Conservation (phyloP, 2,329 filamentous ascomycete genomes). For the Hymenoscyphus fraxineus region DNA sequence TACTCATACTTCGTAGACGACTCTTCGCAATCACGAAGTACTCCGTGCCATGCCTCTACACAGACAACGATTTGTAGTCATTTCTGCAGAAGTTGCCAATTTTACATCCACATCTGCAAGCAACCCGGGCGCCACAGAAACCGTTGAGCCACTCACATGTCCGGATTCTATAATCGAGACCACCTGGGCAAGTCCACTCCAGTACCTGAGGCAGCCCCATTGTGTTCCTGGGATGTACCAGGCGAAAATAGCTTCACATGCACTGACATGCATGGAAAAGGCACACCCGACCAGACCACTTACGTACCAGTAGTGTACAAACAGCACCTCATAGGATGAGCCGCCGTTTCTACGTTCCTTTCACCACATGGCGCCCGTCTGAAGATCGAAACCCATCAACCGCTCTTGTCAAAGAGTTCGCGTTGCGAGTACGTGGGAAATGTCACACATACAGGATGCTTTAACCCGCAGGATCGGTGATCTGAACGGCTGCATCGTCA, state of each 20-base stretch:
- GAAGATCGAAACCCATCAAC: background rate
- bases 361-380: no score
- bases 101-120: conserved; percentile 1
- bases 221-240: background rate
- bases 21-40: no score
- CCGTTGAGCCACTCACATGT: background rate
- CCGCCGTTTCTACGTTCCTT: background rate
- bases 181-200: background rate
- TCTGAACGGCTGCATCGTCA: background rate
- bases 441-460: background rate
- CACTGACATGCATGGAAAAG: no score
- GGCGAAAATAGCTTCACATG: no score
- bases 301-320: no score
- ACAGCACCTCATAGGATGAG: background rate
- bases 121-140: background rate
- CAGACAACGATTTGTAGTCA: background rate
- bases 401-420: background rate
- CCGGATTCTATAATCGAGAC: background rate
- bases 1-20: no score
- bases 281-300: background rate
- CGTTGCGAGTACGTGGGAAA: background rate
- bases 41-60: no score
- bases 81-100: background rate
- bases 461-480: background rate
- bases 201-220: background rate